Base-by-base conservation (phyloP, 2,329 filamentous ascomycete genomes). In the Scleromitrula shiraiana region DNA sequence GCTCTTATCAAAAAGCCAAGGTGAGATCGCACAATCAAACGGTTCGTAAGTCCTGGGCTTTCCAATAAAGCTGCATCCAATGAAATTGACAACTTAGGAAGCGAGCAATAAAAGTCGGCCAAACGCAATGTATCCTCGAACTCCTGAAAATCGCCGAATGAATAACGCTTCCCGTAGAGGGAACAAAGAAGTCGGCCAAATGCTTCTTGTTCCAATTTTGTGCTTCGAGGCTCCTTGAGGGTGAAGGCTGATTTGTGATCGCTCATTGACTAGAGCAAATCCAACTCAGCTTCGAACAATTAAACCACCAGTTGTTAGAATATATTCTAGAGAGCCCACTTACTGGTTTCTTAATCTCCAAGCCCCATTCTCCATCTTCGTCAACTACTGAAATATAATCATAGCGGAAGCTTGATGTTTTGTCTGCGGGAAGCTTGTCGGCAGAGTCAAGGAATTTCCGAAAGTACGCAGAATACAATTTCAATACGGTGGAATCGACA, bases 391-490 rank as follows among this genome's bases (percentile, higher is more conserved):
- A 15, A 26, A 29, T 3, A 7, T 35, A 45, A 0, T 37, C 42
- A 8, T 45, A 37, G 7, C 10, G 19, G n/a, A 23, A 45, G 1
- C 2, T 2, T 14, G 22, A 15, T 7, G 6, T 2, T 2, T 5
- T 2, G 9, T 9, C 17, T n/a, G 32, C 32, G 7, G 10, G 5
- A 2, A 8, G 17, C 24, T 55, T 54, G 19, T 54, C 50, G 5
- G 50, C 36, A 10, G 50, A 54, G 20, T 50, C 44, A 7, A 56
- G 41, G 8, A 50, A 56, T 3, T 30, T 51, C 9, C 26, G 19
- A 22, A 56, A 52, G 40, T 50, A 56, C 0, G 29, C 30, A 0
- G 51, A 56, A 14, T 54, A 40, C 1, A 47, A 20, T n/a, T 41
- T 51, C 4, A 56, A 15, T 6, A 55, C 36, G 2, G 7, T 17